Base-by-base conservation (phyloP, 1,284 basidiomycete genomes). In the Laetiporus sulphureus region DNA sequence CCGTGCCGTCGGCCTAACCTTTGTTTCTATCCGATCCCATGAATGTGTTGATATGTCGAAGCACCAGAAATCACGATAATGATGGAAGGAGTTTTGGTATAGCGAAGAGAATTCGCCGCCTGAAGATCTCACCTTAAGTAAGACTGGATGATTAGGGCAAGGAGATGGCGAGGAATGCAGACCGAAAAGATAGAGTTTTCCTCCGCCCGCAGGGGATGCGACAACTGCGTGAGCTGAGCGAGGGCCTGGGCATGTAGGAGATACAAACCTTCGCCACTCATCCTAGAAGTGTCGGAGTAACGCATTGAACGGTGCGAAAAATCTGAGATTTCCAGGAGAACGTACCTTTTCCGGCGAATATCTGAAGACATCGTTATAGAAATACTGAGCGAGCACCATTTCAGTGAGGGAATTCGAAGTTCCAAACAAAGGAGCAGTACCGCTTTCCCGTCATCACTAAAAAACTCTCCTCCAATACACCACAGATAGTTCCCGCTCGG, bases 11-110 rank as follows among this genome's bases (percentile, higher is more conserved):
- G 92, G 92, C 13, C 79, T 72, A 13, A 85, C 63, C 57, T 91
- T 94, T 6, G 90, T 75, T 18, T 96, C 92, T 43, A 95, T 88
- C 15, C 89, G 71, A 47, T 96, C 90, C 93, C 93, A 97, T 0
- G 75, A 65, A 55, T 91, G 86, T 0, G 77, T 79, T 2, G 68
- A 49, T 24, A 90, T 75, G 50, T 89, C 83, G 51, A 91, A 90
- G 27, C 41, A 42, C 41, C 41, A 42, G 41, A 42, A 38, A 31
- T 42, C 41, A 5, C 36, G 36, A 27, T 42, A 42, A 57, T 95
- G 91, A 51, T 94, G 89, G 62, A 96, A 95, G 0, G 79, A 80
- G 21, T 83, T 92, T 61, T 95, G 91, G 47, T 89, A 77, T 3
- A 90, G 65, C 0, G 86, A 88, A 0, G 91, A 91, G 53, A 89